phyloP scores from a whole-genome alignment of 2,329 filamentous ascomycete genomes.

The Fusarium guadeloupense region DNA sequence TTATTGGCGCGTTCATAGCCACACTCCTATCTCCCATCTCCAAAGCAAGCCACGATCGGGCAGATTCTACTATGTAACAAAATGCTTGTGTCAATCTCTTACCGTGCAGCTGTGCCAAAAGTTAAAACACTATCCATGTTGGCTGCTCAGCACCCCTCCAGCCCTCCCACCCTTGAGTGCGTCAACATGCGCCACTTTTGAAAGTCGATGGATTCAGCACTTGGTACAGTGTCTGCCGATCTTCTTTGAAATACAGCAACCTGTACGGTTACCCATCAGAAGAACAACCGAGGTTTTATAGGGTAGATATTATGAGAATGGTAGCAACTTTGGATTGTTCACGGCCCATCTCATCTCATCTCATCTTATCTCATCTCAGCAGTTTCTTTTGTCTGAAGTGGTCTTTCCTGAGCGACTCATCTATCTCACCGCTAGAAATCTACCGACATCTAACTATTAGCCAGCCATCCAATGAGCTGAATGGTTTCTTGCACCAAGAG shows the following conservation, averaged over 20 bases:
- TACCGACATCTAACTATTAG: conserved; percentile 6
- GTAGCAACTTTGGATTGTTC: background rate
- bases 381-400: background rate
- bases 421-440: conserved; percentile 32
- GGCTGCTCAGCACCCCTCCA: background rate
- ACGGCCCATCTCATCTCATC: too few species aligned
- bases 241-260: background rate
- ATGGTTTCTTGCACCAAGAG: background rate
- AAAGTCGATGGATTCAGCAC: conserved; percentile 8
- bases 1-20: conserved; percentile 9
- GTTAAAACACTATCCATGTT: too few species aligned
- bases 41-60: conserved; percentile 30
- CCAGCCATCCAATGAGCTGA: conserved; percentile 1
- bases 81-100: background rate
- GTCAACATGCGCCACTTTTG: conserved; percentile 5
- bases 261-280: background rate
- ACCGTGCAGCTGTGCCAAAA: too few species aligned
- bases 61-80: background rate
- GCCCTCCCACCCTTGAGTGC: background rate
- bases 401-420: conserved; percentile 7
- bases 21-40: background rate
- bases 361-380: too few species aligned
- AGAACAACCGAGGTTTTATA: background rate
- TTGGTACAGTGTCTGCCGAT: background rate
- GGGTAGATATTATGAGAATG: background rate